Evolutionary conservation across 306 rosid species (phyloP), one percentile per base, ranked within the genome.

Genomic region (cucumber (Cucumis sativus)): DNA sequence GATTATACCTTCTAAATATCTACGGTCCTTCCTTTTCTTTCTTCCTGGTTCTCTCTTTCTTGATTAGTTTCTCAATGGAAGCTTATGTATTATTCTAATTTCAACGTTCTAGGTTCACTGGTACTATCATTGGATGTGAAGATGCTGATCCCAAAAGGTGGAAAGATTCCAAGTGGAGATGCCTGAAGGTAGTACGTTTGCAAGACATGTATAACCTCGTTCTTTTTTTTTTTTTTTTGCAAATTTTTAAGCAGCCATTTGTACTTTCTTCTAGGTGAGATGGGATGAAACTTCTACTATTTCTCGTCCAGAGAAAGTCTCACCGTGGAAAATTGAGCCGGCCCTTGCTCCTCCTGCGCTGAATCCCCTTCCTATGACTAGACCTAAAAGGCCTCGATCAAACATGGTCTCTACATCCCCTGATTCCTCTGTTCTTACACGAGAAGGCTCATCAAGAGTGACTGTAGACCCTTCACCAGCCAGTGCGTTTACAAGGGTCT

Each of bases 271-370:
- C 41, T 77, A 93, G 98, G 98, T 93, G 88, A 87, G 93, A 86
- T 95, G 99, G 99, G 99, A 95, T 71, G 99, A 95, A 80, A 95
- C 93, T 64, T 92, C 96, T 21, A 83, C 89, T 30, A 83, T 90
- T 79, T 87, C 97, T 74, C 99, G 97, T 28, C 99, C 99, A 0
- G 99, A 95, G 77, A 95, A 90, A 84, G 97, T 95, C 77, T 92
- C 99, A 41, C 96, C 92, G 40, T 95, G 99, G 99, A 92, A 95
- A 88, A 86, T 95, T 70, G 99, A 92, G 68, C 97, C 97, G 37
- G 97, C 99, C 77, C 91, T 87, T 64, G 89, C 97, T 86, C 96
- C 97, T 80, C 91, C 93, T 13, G 93, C 90, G 58, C 64, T 92
- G 25, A 95, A 86, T 82, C 89, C 97, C 77, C 91, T 90, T 79